phyloP scores from a whole-genome alignment of 2,329 filamentous ascomycete genomes.

The Bipolaris victoriae region DNA sequence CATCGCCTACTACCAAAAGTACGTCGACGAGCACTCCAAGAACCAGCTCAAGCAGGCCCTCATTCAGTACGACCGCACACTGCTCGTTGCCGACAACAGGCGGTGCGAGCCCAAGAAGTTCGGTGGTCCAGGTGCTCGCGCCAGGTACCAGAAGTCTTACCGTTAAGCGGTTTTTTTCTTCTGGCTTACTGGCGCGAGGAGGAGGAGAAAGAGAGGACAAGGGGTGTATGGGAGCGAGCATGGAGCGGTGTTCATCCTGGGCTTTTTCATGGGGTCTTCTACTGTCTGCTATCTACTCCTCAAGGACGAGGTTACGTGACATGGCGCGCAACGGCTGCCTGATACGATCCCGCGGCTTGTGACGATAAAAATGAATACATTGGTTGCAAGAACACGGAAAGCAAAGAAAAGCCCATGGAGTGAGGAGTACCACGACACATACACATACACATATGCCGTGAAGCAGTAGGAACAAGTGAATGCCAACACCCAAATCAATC shows the following conservation, averaged over 20 bases:
- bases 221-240: conserved; percentile 34
- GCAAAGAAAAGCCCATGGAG: background rate
- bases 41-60: conserved; percentile 98
- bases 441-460: background rate
- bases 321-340: conserved; percentile 36
- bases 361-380: conserved; percentile 51
- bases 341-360: conserved; percentile 42
- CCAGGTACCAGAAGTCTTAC: conserved; percentile 99
- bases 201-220: conserved; percentile 12
- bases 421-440: background rate
- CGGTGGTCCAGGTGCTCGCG: conserved; percentile 88
- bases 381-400: conserved; percentile 42
- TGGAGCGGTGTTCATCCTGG: conserved; percentile 49
- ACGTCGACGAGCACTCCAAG: conserved; percentile 99
- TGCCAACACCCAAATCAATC: conserved; percentile 5
- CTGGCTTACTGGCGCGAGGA: conserved; percentile 7
- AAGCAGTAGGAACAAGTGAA: conserved; percentile 7
- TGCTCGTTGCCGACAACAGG: conserved; percentile 98
- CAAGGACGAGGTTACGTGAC: conserved; percentile 34
- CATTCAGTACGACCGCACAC: conserved; percentile 93
- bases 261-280: conserved; percentile 45
- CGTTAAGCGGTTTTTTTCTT: conserved; percentile 68
- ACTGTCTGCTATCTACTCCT: conserved; percentile 26
- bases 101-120: conserved; percentile 99
- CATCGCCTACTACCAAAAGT: conserved; percentile 99